Percentiles rank a stretch among this genome's conserved stretches.
These are phyloP conservation scores for Phytophthora multivora DNA, from an alignment of 352 stramenopile genomes.

Conservation along the genomic window DNA sequence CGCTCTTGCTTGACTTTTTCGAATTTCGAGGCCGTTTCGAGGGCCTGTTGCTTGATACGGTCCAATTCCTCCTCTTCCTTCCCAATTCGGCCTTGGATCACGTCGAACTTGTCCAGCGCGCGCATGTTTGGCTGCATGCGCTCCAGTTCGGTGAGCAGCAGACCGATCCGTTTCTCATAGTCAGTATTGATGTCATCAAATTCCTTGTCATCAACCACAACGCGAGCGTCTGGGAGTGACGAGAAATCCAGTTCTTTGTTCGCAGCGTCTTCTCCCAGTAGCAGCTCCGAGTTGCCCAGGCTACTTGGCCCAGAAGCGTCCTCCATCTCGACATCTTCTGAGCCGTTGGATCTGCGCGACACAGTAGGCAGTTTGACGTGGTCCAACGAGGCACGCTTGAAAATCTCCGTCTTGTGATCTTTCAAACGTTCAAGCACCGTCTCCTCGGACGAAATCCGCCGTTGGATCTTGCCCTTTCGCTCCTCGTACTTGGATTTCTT, in stretches of 20 bases:
- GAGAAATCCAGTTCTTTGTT: constrained; percentile 92
- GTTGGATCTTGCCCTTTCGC: constrained; percentile 71
- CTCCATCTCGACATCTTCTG: constrained; percentile 72
- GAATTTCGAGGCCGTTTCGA: constrained; percentile 70
- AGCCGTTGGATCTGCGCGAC: constrained; percentile 25
- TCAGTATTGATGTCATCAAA: constrained; percentile 82
- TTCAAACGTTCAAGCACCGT: constrained; percentile 91
- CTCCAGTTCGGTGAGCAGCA: constrained; percentile 88
- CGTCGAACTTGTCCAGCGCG: constrained; percentile 86
- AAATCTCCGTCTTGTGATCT: constrained; percentile 94
- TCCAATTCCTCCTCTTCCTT: constrained; percentile 85
- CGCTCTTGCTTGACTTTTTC: constrained; percentile 75
- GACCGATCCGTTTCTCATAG: constrained; percentile 71
- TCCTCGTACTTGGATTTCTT: constrained; percentile 74
- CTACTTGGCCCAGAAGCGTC: constrained; percentile 28
- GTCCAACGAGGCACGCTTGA: constrained; percentile 95
- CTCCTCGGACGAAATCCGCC: constrained; percentile 90
- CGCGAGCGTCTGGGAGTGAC: constrained; percentile 66
- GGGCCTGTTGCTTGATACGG: constrained; percentile 65
- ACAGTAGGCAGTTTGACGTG: constrained; percentile 91
- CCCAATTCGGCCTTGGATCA: constrained; percentile 79
- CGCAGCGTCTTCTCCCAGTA: constrained; percentile 52
- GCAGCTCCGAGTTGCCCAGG: constrained; percentile 44
- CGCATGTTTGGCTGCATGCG: constrained; percentile 98
- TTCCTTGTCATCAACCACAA: constrained; percentile 84